Conservation (phyloP, 2,329 filamentous ascomycete species). For the Fonsecaea monophora region DNA sequence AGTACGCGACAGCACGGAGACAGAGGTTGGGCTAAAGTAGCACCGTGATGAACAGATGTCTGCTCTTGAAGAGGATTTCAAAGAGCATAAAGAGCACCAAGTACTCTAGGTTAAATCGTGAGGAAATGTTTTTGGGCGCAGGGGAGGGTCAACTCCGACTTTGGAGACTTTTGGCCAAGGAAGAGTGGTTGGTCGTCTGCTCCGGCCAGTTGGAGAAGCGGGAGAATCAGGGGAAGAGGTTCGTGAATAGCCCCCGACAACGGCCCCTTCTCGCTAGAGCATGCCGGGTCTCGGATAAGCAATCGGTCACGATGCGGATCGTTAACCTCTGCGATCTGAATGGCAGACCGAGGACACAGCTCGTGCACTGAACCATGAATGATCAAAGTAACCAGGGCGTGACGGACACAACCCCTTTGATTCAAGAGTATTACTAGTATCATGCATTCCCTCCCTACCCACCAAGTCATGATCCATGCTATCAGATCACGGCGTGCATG, state of each 20-base stretch:
- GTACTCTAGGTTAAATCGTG: background rate
- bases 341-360: background rate
- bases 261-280: background rate
- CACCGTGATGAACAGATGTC: background rate
- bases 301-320: background rate
- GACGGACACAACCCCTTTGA: background rate
- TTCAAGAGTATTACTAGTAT: slow-evolving; percentile 9
- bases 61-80: background rate
- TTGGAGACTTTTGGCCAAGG: background rate
- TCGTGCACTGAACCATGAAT: background rate
- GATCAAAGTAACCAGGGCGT: background rate
- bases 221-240: slow-evolving; percentile 14
- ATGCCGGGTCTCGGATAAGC: slow-evolving; percentile 11
- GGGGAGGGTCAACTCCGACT: slow-evolving; percentile 5
- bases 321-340: background rate
- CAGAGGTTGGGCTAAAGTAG: background rate
- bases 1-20: background rate
- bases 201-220: slow-evolving; percentile 17
- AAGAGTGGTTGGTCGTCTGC: slow-evolving; percentile 5
- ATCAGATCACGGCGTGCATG: slow-evolving; percentile 11
- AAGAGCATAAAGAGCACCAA: background rate
- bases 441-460: background rate
- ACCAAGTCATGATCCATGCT: slow-evolving; percentile 22
- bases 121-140: slow-evolving; percentile 10
- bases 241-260: background rate